Evolutionary conservation across 192 early-diverging fungal species (phyloP), one percentile per base, ranked within the genome.

Genomic region (Rhizophagus sp.): DNA sequence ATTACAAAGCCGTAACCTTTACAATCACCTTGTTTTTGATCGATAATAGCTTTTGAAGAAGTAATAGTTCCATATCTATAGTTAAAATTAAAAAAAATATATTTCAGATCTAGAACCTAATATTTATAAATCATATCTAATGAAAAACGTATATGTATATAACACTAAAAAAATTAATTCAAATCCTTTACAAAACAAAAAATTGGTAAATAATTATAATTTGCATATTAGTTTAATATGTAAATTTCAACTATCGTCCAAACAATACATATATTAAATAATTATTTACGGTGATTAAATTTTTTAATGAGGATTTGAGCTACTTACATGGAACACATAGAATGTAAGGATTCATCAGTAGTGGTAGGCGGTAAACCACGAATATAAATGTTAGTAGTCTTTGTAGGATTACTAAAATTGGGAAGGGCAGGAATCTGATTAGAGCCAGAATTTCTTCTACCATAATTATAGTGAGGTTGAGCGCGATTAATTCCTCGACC

Each of bases 1-100:
- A 94, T 93, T 34, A 94, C 93, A 81, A 97, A 97, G 12, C 96
- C 96, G 84, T 94, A 97, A 5, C 95, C 95, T 83, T 95, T 96
- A 81, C 96, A 96, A 78, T 92, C 90, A 22, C 90, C 90, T 3
- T 93, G 92, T n/a, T 85, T 85, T 66, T 92, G 90, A 83, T 96
- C 91, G 70, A 97, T 86, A 49, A 97, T 96, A 24, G 94, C 91
- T 76, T 97, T 97, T 39, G 90, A 91, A 64, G 95, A 95, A 72
- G 91, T 85, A 49, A 97, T 92, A 22, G 74, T 79, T 47, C 96
- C 96, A 79, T 86, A 94, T 25, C 90, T 92, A 71, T 47, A 47
- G 9, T 44, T 44, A 69, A n/a, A 8, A 22, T 9, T 8, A 36
- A n/a, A 9, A 73, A 73, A 13, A 15, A 27, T 0, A 73, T 12